phyloP scores from a whole-genome alignment of 139 green algal species.

The Tetraselmis chui region DNA sequence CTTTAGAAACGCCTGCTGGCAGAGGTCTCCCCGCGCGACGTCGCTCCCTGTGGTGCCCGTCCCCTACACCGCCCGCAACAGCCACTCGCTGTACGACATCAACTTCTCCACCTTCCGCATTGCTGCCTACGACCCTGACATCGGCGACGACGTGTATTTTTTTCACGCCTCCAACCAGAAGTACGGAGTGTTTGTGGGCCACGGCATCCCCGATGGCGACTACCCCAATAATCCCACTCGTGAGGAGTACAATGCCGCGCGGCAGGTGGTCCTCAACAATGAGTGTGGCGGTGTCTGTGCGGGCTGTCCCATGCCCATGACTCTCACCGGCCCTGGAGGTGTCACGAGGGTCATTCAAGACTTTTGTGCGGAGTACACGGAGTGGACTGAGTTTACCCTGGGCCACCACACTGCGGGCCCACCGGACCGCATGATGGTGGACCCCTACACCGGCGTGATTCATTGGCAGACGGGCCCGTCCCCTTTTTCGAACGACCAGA shows the following conservation, averaged over 20 bases:
- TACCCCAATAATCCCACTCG: constrained; percentile 3
- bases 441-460: constrained; percentile 11
- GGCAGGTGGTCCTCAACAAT: not conserved
- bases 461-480: constrained; percentile 11
- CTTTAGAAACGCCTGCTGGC: not conserved
- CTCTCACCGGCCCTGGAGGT: not conserved
- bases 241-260: constrained; percentile 8
- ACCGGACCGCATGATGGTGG: constrained; percentile 1
- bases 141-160: constrained; percentile 5
- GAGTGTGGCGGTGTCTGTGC: not conserved
- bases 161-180: not conserved
- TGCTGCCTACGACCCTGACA: constrained; percentile 14
- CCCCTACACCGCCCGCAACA: constrained; percentile 4
- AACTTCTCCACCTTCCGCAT: constrained; percentile 9
- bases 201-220: constrained; percentile 13
- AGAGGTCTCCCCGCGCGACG: not conserved
- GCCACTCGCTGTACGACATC: not conserved
- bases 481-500: constrained; percentile 8
- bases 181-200: constrained; percentile 11
- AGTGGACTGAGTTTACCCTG: not conserved
- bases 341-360: not conserved
- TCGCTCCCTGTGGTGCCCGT: constrained; percentile 6
- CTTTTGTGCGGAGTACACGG: constrained; percentile 14
- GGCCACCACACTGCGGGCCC: constrained; percentile 7
- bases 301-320: constrained; percentile 7